Base-by-base conservation (phyloP, 805 yeast genomes). In the Lipomyces spencermartinsiae region DNA sequence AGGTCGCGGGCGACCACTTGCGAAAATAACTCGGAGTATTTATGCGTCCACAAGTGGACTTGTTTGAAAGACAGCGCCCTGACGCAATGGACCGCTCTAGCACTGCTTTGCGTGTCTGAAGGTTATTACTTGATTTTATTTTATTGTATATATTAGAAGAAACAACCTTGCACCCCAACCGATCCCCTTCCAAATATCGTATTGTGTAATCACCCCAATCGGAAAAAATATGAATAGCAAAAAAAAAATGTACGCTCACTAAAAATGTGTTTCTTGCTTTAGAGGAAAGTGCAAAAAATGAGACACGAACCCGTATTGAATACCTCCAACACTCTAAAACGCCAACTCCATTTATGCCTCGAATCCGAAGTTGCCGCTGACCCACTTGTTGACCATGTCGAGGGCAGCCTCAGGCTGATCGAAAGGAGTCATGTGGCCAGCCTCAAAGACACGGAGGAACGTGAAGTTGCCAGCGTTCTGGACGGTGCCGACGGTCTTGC, bases 361-460 rank as follows among this genome's bases (percentile, higher is more conserved):
- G 49, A 73, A 68, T 22, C 61, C 64, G 58, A 70, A 86, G 77
- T 90, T 89, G 35, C 95, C 97, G 56, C 80, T 73, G 60, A 92
- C 80, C 98, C 98, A 94, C 77, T 89, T 85, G 82, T 92, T 90
- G 71, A 93, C 85, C 93, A 93, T 89, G 65, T 86, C 92, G 71
- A 90, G 83, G 1, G 97, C 81, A 75, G 84, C 83, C 74, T 85
- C 87, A 22, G 97, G 97, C 81, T 90, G 94, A 80, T 93, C 93
- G 75, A 81, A 89, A 19, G 98, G 98, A 70, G 92, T 97, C 97
- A 93, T 93, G 80, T 94, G 98, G 34, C 98, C 98, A 62, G 96
- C 98, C 71, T 87, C 94, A 75, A 83, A 93, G 9, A 93, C 86
- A 78, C 97, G 86, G 78, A 92, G 83, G 82, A 89, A 94, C 3